phyloP scores from a whole-genome alignment of 2,329 filamentous ascomycete species.

The Fusarium sp. region DNA sequence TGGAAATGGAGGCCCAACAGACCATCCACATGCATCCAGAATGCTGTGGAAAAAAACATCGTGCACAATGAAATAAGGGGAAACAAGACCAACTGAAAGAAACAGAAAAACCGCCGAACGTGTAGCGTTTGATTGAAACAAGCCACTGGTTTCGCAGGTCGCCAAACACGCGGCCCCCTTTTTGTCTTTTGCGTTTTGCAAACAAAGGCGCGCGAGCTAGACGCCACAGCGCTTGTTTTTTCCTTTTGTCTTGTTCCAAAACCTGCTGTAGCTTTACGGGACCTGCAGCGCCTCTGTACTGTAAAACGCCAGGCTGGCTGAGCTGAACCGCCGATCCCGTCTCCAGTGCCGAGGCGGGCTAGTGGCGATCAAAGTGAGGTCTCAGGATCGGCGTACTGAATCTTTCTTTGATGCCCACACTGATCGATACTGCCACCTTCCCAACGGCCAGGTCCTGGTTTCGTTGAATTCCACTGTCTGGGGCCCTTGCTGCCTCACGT shows the following conservation, averaged over 20 bases:
- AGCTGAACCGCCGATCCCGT: neutral
- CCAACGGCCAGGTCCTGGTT: neutral
- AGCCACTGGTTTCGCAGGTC: neutral
- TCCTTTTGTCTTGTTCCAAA: neutral
- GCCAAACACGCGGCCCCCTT: neutral
- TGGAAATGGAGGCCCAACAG: neutral
- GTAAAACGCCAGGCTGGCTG: neutral
- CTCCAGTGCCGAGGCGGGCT: neutral
- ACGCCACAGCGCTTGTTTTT: slow-evolving; percentile 1
- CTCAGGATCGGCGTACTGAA: neutral
- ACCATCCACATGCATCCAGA: neutral
- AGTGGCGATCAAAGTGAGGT: neutral
- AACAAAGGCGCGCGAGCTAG: neutral
- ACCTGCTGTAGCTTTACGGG: neutral
- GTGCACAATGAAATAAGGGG: neutral
- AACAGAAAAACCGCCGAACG: neutral
- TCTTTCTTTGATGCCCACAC: neutral
- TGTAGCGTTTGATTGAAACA: neutral
- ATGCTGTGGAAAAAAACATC: neutral
- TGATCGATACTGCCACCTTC: neutral
- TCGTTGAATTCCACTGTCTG: neutral
- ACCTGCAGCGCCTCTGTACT: neutral
- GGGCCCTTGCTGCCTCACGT: neutral
- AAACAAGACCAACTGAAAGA: neutral
- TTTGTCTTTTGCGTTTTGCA: neutral